These are phyloP conservation scores for Chlorella ohadii DNA, from an alignment of 139 green algal species.

Conservation along the genomic window DNA sequence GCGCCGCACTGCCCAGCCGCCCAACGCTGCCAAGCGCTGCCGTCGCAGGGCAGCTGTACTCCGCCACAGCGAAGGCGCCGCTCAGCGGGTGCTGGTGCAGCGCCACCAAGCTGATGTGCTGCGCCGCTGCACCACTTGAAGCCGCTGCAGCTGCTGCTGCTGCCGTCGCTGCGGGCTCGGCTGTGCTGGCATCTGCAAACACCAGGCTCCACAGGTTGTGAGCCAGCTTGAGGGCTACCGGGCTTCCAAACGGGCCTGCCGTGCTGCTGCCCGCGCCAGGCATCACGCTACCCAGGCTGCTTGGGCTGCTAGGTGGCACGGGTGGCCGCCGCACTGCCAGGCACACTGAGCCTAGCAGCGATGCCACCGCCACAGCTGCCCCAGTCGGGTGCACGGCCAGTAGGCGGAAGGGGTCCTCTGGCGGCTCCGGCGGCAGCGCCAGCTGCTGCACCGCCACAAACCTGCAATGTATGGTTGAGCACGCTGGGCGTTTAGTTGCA, in stretches of 20 bases:
- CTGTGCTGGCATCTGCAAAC: background rate
- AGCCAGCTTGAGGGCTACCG: background rate
- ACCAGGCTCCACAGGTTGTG: background rate
- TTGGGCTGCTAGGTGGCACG: too few relatives aligned
- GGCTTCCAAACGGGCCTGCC: background rate
- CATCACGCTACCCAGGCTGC: too few relatives aligned
- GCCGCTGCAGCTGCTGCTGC: background rate
- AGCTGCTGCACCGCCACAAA: slow-evolving; percentile 28
- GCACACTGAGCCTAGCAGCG: background rate
- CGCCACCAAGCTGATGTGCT: background rate
- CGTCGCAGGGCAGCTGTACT: background rate
- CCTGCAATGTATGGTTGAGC: background rate
- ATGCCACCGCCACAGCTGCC: background rate
- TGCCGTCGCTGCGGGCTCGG: background rate
- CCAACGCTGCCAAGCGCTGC: background rate
- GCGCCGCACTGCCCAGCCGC: background rate
- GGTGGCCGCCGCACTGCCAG: background rate
- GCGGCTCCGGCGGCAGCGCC: background rate
- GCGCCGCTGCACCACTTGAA: background rate
- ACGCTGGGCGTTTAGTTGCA: background rate
- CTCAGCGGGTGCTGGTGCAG: slow-evolving; percentile 1
- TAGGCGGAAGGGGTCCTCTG: background rate
- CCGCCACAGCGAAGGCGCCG: background rate
- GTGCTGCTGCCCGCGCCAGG: too few relatives aligned
- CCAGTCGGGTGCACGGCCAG: slow-evolving; percentile 18